Percentiles rank a stretch among this genome's conserved stretches.
phyloP scores from a whole-genome alignment of 495 filamentous ascomycete genomes.

The Parmelia sp. region DNA sequence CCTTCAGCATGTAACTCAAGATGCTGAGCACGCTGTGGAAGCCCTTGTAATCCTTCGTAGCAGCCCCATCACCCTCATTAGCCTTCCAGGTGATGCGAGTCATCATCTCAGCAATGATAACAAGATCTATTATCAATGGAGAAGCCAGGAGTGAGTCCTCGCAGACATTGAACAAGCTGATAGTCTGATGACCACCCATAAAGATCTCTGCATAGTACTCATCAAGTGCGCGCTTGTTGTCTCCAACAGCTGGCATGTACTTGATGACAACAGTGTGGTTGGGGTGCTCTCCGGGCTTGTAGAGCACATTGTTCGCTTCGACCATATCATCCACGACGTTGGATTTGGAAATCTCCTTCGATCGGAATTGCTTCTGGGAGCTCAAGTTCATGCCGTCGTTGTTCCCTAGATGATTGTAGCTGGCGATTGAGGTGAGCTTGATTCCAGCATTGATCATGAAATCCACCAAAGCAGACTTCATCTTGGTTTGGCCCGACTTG shows the following conservation, averaged over 20 bases:
- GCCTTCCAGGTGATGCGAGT: constrained; percentile 91
- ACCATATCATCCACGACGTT: constrained; percentile 99
- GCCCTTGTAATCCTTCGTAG: constrained; percentile 67
- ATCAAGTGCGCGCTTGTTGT: constrained; percentile 97
- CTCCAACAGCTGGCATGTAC: constrained; percentile 98
- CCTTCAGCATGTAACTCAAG: constrained; percentile 98
- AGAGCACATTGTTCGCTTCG: constrained; percentile 84
- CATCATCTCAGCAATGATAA: constrained; percentile 92
- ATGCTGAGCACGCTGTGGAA: constrained; percentile 98
- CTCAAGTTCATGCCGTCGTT: constrained; percentile 98
- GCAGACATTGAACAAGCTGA: constrained; percentile 97
- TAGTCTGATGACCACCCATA: constrained; percentile 97
- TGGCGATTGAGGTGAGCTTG: constrained; percentile 97
- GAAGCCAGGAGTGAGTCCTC: constrained; percentile 98
- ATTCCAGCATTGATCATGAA: constrained; percentile 98
- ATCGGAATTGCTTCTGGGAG: constrained; percentile 96
- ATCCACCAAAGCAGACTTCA: constrained; percentile 98
- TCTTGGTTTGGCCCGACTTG: constrained; percentile 99
- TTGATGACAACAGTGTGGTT: constrained; percentile 91
- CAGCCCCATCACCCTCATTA: constrained; percentile 40
- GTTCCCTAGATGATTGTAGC: constrained; percentile 99
- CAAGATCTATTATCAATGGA: constrained; percentile 94
- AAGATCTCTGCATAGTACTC: constrained; percentile 99
- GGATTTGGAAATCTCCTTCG: constrained; percentile 98
- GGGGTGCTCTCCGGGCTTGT: constrained; percentile 79